A percentile compares a stretch with the other conserved stretches of the same genome.
Evolutionary conservation across 1,284 basidiomycete genomes (phyloP).

Genomic region (Chondrostereum purpureum): DNA sequence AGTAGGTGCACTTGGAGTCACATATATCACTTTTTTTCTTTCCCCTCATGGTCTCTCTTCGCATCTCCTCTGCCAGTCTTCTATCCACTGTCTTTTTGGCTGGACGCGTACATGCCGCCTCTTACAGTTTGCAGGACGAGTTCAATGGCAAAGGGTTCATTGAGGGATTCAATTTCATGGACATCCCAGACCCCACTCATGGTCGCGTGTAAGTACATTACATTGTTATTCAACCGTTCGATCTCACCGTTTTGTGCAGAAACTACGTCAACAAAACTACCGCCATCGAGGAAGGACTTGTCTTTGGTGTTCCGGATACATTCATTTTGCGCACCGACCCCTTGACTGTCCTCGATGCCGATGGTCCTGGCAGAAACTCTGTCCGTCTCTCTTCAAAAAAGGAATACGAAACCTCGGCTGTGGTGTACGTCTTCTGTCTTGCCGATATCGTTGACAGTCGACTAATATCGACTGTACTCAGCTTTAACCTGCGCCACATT

Average conservation of each 20-base stretch:
- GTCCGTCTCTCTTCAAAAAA: constrained; percentile 41
- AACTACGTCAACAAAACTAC: constrained; percentile 33
- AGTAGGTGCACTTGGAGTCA: too few species aligned
- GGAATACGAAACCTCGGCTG: constrained; percentile 37
- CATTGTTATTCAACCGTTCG: neutral
- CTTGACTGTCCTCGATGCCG: constrained; percentile 34
- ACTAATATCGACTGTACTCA: neutral
- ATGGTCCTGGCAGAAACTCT: constrained; percentile 42
- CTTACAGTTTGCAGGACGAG: neutral
- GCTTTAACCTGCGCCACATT: constrained; percentile 20
- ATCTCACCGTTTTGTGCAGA: constrained; percentile 16
- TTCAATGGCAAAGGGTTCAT: neutral
- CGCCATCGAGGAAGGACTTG: constrained; percentile 28
- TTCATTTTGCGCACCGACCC: constrained; percentile 40
- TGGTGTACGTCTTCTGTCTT: constrained; percentile 25
- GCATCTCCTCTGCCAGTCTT: neutral
- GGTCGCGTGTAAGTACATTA: constrained; percentile 44
- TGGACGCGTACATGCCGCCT: neutral
- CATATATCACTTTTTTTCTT: too few species aligned
- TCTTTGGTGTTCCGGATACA: constrained; percentile 25
- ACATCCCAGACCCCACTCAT: constrained; percentile 46
- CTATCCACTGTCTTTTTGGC: too few species aligned
- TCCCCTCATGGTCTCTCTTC: neutral
- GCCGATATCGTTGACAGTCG: too few species aligned
- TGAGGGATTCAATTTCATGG: constrained; percentile 35